Evolutionary conservation across 306 rosid genomes (phyloP), one percentile per base, ranked within the genome.

Genomic region (Prunus dulcis): DNA sequence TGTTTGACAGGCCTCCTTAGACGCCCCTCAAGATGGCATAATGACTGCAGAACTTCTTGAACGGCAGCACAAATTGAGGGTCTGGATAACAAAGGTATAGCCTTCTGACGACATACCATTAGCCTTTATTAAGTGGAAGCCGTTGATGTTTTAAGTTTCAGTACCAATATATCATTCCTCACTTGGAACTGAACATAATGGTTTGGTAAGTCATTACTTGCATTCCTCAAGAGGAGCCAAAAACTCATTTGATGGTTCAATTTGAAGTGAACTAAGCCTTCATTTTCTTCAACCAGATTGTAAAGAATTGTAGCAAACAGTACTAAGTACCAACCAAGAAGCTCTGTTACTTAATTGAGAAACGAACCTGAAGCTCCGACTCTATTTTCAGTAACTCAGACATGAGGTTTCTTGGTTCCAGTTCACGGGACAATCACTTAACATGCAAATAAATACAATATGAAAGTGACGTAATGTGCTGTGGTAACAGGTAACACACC

Each of bases 1-100:
- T 82, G 70, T 81, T 76, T 75, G 62, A 78, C 80, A 95, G 96
- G 84, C 97, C 60, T 82, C 87, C 30, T 51, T 79, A 52, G 97
- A 96, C 64, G 73, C 80, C 77, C 79, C 85, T 58, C 91, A 95
- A 83, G 97, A 92, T 75, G 97, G 98, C 61, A 89, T 95, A 74
- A 82, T 95, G 96, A 89, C 96, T 53, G 79, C 80, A 77, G 87
- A 90, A 62, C 99, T 95, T 72, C 90, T 95, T 72, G 87, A 87
- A 67, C 49, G 80, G 89, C 66, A 65, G 72, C 72, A 53, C 55
- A 19, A 65, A 74, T 67, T 23, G 83, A 78, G 75, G 86, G 72
- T 32, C 41, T 53, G 10, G 71, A 83, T 63, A 77, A 72, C 30
- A 78, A 82, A 69, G 34, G 64, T 34, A 34, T 34, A 34, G 8